Evolutionary conservation across 2,329 filamentous ascomycete species (phyloP).

Genomic region (Chaetomiaceae sp.): DNA sequence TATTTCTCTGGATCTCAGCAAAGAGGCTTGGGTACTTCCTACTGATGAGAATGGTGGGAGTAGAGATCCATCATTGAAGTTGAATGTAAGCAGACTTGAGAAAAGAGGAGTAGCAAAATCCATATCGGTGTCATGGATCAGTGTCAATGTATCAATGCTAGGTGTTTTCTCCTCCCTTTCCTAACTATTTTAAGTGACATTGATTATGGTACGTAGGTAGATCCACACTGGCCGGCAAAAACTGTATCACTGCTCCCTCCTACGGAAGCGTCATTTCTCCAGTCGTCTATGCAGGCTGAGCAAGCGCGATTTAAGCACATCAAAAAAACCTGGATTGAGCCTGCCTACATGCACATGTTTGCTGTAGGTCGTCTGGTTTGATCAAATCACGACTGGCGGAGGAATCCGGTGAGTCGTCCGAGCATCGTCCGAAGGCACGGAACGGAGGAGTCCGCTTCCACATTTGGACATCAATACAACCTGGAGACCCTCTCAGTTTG

Average conservation of each 20-base stretch:
- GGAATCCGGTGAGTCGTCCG: not conserved
- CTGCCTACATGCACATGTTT: not conserved
- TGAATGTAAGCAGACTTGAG: too few relatives aligned
- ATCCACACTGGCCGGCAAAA: too few relatives aligned
- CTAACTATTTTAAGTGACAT: too few relatives aligned
- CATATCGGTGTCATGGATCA: too few relatives aligned
- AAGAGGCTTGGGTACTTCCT: not conserved
- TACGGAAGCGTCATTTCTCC: too few relatives aligned
- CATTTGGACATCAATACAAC: not conserved
- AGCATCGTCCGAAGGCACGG: not conserved
- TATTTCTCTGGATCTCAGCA: not conserved
- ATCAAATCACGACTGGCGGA: conserved; percentile 3
- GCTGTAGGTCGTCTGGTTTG: too few relatives aligned
- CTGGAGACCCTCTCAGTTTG: not conserved
- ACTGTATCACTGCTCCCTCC: too few relatives aligned
- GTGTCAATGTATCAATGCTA: too few relatives aligned
- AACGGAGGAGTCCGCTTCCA: not conserved
- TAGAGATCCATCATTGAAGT: not conserved
- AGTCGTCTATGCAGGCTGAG: not conserved
- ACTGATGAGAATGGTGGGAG: not conserved
- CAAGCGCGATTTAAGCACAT: not conserved
- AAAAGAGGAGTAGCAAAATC: too few relatives aligned
- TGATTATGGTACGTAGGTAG: too few relatives aligned
- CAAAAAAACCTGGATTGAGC: too few relatives aligned
- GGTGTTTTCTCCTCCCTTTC: too few relatives aligned